phyloP scores from a whole-genome alignment of 2,329 filamentous ascomycete species.

The Zarea fungicola region DNA sequence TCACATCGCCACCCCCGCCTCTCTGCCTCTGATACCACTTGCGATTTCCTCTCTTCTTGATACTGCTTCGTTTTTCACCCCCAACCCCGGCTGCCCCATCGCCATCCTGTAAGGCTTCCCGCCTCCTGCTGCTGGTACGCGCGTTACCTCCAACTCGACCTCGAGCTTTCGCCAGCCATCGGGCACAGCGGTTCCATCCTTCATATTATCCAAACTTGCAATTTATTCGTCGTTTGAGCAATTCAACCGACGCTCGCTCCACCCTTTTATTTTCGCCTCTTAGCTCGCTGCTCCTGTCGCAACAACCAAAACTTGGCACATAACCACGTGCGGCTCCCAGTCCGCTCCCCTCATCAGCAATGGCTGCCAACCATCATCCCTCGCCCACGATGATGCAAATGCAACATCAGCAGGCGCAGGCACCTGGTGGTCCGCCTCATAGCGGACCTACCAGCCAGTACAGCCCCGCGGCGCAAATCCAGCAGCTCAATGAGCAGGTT shows the following conservation, averaged over 20 bases:
- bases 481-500: slow-evolving; percentile 74
- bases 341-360: slow-evolving; percentile 29
- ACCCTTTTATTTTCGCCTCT: neutral
- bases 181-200: neutral
- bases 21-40: slow-evolving; percentile 7
- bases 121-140: slow-evolving; percentile 3
- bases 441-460: slow-evolving; percentile 52
- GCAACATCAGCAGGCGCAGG: slow-evolving; percentile 54
- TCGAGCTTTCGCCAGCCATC: neutral
- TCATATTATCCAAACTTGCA: neutral
- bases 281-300: slow-evolving; percentile 3
- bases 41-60: slow-evolving; percentile 5
- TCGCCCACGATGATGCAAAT: slow-evolving; percentile 74
- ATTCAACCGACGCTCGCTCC: neutral
- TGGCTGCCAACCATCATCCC: slow-evolving; percentile 69
- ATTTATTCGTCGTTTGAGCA: slow-evolving; percentile 2
- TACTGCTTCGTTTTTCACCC: neutral
- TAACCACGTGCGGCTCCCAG: slow-evolving; percentile 14
- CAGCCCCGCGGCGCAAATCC: slow-evolving; percentile 67
- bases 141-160: neutral
- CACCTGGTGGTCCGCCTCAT: slow-evolving; percentile 49
- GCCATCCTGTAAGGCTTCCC: slow-evolving; percentile 6
- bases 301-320: slow-evolving; percentile 12
- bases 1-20: neutral
- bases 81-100: neutral